A percentile compares a stretch with the other conserved stretches of the same genome.
Evolutionary conservation across 2,329 filamentous ascomycete genomes (phyloP).

Genomic region (Chaetomiaceae sp.): DNA sequence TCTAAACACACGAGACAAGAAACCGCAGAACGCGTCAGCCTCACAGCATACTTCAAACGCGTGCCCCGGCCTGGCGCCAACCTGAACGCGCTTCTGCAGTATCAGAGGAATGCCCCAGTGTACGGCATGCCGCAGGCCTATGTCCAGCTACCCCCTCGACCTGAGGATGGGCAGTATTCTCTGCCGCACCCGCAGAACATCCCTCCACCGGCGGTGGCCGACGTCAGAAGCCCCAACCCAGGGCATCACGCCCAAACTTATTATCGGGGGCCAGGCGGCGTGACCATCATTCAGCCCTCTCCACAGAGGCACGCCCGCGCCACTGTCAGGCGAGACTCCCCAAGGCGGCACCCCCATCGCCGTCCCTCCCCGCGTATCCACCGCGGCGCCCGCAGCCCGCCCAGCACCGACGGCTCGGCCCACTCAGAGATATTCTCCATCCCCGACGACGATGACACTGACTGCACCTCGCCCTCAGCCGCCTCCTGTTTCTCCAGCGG

Average conservation of each 20-base stretch:
- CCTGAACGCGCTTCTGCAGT: constrained; percentile 28
- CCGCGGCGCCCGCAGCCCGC: not conserved
- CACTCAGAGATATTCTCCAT: constrained; percentile 8
- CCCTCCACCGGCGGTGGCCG: not conserved
- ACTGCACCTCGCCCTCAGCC: constrained; percentile 1
- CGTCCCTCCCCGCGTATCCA: not conserved
- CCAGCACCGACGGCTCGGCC: constrained; percentile 15
- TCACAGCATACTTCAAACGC: constrained; percentile 46
- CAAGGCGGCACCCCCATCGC: not conserved
- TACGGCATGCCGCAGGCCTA: not conserved
- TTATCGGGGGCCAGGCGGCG: not conserved
- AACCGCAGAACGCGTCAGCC: constrained; percentile 36
- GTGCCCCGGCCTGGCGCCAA: constrained; percentile 34
- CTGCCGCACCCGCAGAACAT: not conserved
- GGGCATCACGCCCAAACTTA: not conserved
- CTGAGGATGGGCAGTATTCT: not conserved
- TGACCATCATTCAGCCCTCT: constrained; percentile 4
- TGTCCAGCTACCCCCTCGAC: not conserved
- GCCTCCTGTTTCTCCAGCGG: not conserved
- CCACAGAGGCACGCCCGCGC: not conserved
- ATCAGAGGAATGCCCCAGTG: too few relatives aligned
- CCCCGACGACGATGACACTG: constrained; percentile 7
- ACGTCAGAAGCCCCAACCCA: not conserved
- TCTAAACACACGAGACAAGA: constrained; percentile 29
- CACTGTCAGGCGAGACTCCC: not conserved